Conservation (phyloP, 306 rosid genomes). For the Trichosanthes cucumerina region DNA sequence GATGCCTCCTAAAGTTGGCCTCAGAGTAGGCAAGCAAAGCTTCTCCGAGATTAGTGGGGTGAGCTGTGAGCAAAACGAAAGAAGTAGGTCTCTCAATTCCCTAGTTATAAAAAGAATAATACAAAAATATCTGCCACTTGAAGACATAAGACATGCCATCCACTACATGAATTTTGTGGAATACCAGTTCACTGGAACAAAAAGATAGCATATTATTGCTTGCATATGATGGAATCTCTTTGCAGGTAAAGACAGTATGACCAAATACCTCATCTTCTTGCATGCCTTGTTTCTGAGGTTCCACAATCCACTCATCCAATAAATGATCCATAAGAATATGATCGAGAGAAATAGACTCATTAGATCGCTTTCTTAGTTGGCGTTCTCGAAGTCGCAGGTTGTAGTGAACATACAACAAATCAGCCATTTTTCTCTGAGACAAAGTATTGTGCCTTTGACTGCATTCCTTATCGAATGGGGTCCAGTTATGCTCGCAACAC, state of each 20-base stretch:
- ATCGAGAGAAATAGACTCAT: slow-evolving; percentile 42
- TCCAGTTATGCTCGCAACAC: slow-evolving; percentile 78
- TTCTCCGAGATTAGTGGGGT: not conserved
- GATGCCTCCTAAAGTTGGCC: not conserved
- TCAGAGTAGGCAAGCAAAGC: not conserved
- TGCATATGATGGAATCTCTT: not conserved
- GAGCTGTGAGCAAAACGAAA: not conserved
- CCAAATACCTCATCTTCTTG: slow-evolving; percentile 53
- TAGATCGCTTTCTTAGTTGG: slow-evolving; percentile 53
- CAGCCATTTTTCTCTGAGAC: slow-evolving; percentile 68
- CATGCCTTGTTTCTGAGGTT: slow-evolving; percentile 33
- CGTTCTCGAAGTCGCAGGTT: slow-evolving; percentile 81
- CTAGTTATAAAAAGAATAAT: not conserved
- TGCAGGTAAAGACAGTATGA: not conserved
- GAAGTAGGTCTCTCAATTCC: not conserved
- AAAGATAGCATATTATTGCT: not conserved
- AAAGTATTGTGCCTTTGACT: slow-evolving; percentile 45
- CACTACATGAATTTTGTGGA: not conserved
- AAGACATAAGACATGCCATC: not conserved
- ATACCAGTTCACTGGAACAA: not conserved
- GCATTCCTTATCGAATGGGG: slow-evolving; percentile 52
- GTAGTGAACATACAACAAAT: slow-evolving; percentile 67
- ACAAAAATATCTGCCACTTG: not conserved
- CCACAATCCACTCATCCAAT: slow-evolving; percentile 70
- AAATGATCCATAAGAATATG: slow-evolving; percentile 37